Evolutionary conservation across 2,329 filamentous ascomycete genomes (phyloP).

Genomic region (Xylariaceae sp.): DNA sequence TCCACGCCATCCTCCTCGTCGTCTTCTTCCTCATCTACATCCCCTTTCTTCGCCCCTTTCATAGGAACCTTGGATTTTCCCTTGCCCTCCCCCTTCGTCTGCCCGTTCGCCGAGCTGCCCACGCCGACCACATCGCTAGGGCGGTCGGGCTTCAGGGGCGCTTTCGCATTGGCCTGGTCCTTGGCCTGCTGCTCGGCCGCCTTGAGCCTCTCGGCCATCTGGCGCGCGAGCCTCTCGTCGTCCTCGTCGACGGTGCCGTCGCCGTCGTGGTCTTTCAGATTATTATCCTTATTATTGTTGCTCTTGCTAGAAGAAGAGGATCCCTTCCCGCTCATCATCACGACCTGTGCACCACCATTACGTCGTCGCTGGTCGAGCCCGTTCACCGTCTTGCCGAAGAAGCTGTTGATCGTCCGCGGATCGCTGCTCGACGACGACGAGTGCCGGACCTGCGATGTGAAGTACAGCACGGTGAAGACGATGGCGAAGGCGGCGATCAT

Average conservation of each 20-base stretch:
- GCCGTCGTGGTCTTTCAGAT: constrained; percentile 45
- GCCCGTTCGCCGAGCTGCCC: constrained; percentile 51
- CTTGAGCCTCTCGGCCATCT: constrained; percentile 57
- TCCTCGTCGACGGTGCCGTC: constrained; percentile 54
- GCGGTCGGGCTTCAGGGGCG: constrained; percentile 52
- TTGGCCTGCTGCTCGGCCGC: constrained; percentile 65
- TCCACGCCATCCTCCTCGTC: constrained; percentile 36
- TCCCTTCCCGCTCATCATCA: constrained; percentile 36
- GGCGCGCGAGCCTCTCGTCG: constrained; percentile 46
- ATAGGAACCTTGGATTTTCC: constrained; percentile 31
- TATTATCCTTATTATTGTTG: no score
- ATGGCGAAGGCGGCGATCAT: constrained; percentile 58
- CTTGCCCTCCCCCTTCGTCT: constrained; percentile 44
- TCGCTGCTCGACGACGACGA: constrained; percentile 45
- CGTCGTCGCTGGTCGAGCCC: constrained; percentile 42
- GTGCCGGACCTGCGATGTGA: constrained; percentile 56
- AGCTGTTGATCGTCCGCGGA: constrained; percentile 43
- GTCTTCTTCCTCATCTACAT: constrained; percentile 43
- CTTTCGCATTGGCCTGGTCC: constrained; percentile 62
- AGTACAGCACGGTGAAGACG: constrained; percentile 66
- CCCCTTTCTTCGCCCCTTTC: constrained; percentile 35
- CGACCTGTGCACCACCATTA: constrained; percentile 30
- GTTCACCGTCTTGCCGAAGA: constrained; percentile 55
- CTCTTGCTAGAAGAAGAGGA: constrained; percentile 33
- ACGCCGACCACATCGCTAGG: constrained; percentile 55